Conservation (phyloP, 495 filamentous ascomycete genomes). For the Penicillium longicatenatum region DNA sequence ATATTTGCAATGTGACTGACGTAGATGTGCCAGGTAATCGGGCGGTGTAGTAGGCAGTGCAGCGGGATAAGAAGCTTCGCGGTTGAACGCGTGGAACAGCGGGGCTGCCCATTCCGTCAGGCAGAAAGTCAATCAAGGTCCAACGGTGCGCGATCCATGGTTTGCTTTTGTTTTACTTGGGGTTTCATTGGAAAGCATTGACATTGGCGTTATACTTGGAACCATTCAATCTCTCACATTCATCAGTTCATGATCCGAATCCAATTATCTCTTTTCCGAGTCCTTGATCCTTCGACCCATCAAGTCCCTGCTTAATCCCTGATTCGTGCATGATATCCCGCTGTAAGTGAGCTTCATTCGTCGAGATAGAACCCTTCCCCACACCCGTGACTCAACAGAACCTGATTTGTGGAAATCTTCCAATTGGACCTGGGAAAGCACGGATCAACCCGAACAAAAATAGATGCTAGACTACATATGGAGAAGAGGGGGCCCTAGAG, state of each 20-base stretch:
- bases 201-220: no score
- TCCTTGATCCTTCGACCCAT: neutral
- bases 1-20: neutral
- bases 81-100: neutral
- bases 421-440: neutral
- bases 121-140: neutral
- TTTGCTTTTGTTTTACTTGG: no score
- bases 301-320: neutral
- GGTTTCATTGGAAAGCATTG: no score
- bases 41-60: conserved; percentile 1
- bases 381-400: neutral
- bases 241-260: no score
- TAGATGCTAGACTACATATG: conserved; percentile 2
- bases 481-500: conserved; percentile 19
- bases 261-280: neutral
- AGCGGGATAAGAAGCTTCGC: conserved; percentile 1
- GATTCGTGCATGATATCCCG: neutral
- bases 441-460: conserved; percentile 9
- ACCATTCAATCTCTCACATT: neutral
- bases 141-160: no score
- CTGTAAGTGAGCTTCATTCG: neutral
- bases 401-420: conserved; percentile 7
- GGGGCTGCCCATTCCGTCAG: neutral
- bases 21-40: neutral
- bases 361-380: neutral